Conservation (phyloP, 495 filamentous ascomycete species). For the Chaetomium tenue region DNA sequence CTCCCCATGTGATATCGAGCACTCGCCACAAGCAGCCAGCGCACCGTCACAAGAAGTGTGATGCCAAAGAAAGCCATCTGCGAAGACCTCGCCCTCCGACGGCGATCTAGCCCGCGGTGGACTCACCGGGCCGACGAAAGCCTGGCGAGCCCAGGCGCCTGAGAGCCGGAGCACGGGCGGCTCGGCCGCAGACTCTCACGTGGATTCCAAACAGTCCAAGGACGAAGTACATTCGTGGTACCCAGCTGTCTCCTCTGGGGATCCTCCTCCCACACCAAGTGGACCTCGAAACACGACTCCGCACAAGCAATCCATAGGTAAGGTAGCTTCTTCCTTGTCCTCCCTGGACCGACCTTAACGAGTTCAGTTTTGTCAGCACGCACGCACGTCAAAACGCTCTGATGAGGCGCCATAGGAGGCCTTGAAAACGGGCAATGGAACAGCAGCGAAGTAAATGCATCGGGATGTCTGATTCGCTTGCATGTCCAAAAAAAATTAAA, state of each 20-base stretch:
- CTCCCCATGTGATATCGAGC: slow-evolving; percentile 28
- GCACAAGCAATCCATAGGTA: slow-evolving; percentile 24
- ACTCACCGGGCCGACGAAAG: neutral
- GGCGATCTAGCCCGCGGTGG: neutral
- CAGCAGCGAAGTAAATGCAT: neutral
- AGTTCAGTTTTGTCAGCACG: no score
- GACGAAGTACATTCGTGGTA: slow-evolving; percentile 9
- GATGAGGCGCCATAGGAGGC: neutral
- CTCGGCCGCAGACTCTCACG: neutral
- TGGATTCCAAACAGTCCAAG: slow-evolving; percentile 6
- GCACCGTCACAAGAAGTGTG: no score
- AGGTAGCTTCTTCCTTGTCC: neutral
- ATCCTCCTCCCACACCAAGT: slow-evolving; percentile 16
- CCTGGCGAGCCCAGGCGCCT: neutral
- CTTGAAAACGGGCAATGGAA: neutral
- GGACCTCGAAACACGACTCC: slow-evolving; percentile 21
- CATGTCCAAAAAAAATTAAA: neutral
- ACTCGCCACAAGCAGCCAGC: slow-evolving; percentile 3
- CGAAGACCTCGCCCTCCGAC: neutral
- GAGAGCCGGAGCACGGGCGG: neutral
- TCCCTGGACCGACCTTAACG: no score
- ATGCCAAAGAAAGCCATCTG: neutral
- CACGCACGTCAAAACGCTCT: neutral
- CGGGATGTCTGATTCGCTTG: slow-evolving; percentile 10
- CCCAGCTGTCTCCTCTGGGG: neutral